phyloP scores from a whole-genome alignment of 83 land plant genomes.

The Isoetes engelmannii region DNA sequence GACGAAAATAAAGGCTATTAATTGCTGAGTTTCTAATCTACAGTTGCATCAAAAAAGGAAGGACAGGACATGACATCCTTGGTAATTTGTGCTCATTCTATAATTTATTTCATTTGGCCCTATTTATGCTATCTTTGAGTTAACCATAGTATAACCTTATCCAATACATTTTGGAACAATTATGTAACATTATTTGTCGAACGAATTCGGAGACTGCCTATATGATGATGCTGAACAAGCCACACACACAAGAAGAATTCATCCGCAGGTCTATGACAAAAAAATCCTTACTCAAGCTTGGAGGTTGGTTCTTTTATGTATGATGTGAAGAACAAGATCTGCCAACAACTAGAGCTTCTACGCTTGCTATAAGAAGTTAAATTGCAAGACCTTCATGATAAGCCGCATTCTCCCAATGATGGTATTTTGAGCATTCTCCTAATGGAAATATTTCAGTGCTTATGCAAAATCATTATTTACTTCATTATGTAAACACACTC shows the following conservation, averaged over 20 bases:
- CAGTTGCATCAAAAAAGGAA: slow-evolving; percentile 71
- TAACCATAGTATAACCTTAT: slow-evolving; percentile 23
- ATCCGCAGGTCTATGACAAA: slow-evolving; percentile 99
- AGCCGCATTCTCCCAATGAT: too few relatives aligned
- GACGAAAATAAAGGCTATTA: slow-evolving; percentile 86
- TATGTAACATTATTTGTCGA: slow-evolving; percentile 93
- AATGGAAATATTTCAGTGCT: too few relatives aligned
- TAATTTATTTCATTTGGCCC: too few relatives aligned
- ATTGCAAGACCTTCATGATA: too few relatives aligned
- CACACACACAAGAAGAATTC: slow-evolving; percentile 98
- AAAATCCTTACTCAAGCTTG: slow-evolving; percentile 92
- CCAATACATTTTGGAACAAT: slow-evolving; percentile 97
- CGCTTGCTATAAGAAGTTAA: slow-evolving; percentile 95
- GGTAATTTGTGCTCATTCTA: too few relatives aligned
- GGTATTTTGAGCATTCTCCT: too few relatives aligned
- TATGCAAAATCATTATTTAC: too few relatives aligned
- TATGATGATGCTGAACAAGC: slow-evolving; percentile 85
- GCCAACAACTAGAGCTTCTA: slow-evolving; percentile 85
- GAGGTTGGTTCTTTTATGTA: slow-evolving; percentile 98
- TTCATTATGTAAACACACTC: too few relatives aligned
- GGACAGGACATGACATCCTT: slow-evolving; percentile 57
- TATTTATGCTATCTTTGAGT: slow-evolving; percentile 48
- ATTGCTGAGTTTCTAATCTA: slow-evolving; percentile 77
- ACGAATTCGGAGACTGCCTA: slow-evolving; percentile 92
- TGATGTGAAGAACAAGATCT: slow-evolving; percentile 95